A percentile compares a stretch with the other conserved stretches of the same genome.
These are phyloP conservation scores for Talaromyces funiculosus DNA, from an alignment of 2,329 filamentous ascomycete species.

Conservation along the genomic window DNA sequence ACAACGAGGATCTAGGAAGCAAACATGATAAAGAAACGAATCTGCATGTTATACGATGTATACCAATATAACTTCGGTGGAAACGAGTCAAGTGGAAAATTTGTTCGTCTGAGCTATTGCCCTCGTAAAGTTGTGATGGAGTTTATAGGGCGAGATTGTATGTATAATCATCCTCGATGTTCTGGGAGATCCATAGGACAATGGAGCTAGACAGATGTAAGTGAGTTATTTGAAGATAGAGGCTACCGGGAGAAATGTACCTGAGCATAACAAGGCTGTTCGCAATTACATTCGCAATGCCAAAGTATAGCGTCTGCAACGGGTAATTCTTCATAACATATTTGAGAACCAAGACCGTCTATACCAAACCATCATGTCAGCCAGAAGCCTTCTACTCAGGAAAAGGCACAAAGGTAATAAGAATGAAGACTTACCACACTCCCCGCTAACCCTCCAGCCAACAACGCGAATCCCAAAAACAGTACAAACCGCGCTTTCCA, in stretches of 20 bases:
- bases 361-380: neutral
- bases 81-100: neutral
- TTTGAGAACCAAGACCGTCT: slow-evolving; percentile 62
- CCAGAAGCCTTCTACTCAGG: neutral
- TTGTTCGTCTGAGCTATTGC: neutral
- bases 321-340: slow-evolving; percentile 57
- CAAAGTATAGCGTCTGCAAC: slow-evolving; percentile 61
- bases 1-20: neutral
- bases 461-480: slow-evolving; percentile 63
- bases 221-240: slow-evolving; percentile 19
- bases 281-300: slow-evolving; percentile 60
- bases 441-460: slow-evolving; percentile 63
- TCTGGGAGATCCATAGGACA: slow-evolving; percentile 65
- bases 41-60: neutral
- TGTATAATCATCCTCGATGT: slow-evolving; percentile 68
- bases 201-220: slow-evolving; percentile 45
- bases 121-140: neutral
- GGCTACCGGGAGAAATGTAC: slow-evolving; percentile 40
- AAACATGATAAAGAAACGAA: neutral
- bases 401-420: neutral
- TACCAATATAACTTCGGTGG: neutral
- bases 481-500: slow-evolving; percentile 65
- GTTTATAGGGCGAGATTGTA: slow-evolving; percentile 60
- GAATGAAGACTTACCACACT: slow-evolving; percentile 47
- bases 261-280: slow-evolving; percentile 64